A percentile compares a stretch with the other conserved stretches of the same genome.
Conservation (phyloP, 257 asterid species). For the Lycium ferocissimum region DNA sequence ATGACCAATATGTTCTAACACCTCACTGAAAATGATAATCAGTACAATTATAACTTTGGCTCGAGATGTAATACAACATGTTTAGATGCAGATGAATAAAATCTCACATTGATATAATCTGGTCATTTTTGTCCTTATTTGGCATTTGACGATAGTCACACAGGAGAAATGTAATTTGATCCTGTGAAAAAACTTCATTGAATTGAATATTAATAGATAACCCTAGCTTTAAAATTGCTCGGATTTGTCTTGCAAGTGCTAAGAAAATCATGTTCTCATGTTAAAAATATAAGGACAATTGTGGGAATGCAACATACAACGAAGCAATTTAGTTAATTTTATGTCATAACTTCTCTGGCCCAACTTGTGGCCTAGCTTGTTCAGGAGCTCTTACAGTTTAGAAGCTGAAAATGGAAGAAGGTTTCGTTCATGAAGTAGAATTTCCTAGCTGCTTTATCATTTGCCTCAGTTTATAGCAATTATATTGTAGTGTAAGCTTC, state of each 20-base stretch:
- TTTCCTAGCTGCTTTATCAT: not conserved
- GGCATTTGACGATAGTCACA: conserved; percentile 67
- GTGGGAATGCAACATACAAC: not conserved
- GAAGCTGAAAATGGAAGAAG: conserved; percentile 6
- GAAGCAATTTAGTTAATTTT: not conserved
- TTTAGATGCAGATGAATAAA: conserved; percentile 27
- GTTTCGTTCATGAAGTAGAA: not conserved
- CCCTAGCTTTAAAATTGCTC: not conserved
- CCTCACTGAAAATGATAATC: conserved; percentile 63
- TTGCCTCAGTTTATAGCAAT: not conserved
- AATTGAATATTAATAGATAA: not conserved
- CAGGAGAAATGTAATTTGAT: conserved; percentile 62
- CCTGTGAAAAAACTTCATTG: conserved; percentile 49
- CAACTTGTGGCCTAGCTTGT: not conserved
- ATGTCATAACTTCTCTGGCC: conserved; percentile 46
- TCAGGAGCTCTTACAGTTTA: not conserved
- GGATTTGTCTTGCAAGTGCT: not conserved
- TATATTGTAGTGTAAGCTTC: not conserved
- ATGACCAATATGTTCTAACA: conserved; percentile 94
- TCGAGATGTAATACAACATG: not conserved
- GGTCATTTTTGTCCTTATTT: not conserved
- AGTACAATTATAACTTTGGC: not conserved
- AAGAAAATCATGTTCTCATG: not conserved
- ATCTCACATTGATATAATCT: not conserved
- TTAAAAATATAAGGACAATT: not conserved